Evolutionary conservation across 140 eudicot genomes (phyloP), one percentile per base, ranked within the genome.

Genomic region (Anethum foeniculum): DNA sequence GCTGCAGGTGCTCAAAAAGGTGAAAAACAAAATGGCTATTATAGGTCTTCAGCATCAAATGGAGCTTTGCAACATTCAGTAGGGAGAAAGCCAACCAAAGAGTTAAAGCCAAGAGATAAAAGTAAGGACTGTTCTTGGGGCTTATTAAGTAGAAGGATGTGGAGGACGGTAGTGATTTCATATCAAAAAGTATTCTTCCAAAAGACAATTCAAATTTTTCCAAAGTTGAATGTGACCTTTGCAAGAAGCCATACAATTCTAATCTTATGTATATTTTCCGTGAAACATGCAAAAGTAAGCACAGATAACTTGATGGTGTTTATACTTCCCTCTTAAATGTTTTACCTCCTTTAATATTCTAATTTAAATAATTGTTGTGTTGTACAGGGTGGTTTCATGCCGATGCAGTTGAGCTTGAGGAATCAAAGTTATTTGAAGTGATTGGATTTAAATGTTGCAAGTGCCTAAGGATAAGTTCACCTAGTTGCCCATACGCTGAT

Each of bases 341-440:
- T 13, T 75, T 46, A 19, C 8, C 47, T 43, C 64, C 27, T 72
- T 23, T 54, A 28, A 46, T 77, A 38, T 78, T 7, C 64, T 82
- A 27, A 46, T 79, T 79, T 79, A n/a, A n/a, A n/a, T 34, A 34
- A 34, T 34, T 34, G 38, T 3, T 34, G 38, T 34, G 38, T 34
- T 34, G 38, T 34, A 3, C 1, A 96, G 99, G 80, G 39, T 96
- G 99, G 99, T 89, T 77, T 81, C 99, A 96, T 85, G 98, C 98
- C 12, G 98, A 91, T 5, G 91, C 99, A 1, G 88, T 93, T 54
- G 93, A 87, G 77, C 87, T 96, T 77, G 75, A 85, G 30, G 99
- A 96, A 84, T 90, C 97, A 3, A 79, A 84, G 77, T 58, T 96
- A 18, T 47, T 80, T 79, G 88, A 84, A 28, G 69, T 96, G 86